Percentiles rank a stretch among this genome's conserved stretches.
These are phyloP conservation scores for Microdochium trichocladiopsis DNA, from an alignment of 2,329 filamentous ascomycete species.

Conservation along the genomic window DNA sequence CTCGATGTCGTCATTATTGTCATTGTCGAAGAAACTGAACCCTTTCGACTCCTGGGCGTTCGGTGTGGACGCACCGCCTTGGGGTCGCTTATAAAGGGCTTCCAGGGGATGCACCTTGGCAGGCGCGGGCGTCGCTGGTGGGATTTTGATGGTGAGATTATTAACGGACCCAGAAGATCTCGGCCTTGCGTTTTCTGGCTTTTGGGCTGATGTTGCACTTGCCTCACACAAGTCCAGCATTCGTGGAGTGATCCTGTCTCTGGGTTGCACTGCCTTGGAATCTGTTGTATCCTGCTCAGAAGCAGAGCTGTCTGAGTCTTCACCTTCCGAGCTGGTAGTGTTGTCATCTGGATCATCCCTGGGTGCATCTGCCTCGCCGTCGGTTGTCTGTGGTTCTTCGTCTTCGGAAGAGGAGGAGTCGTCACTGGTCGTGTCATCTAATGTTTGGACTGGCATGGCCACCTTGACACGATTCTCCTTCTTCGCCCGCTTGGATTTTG, in stretches of 20 bases:
- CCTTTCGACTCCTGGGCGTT: slow-evolving; percentile 40
- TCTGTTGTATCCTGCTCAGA: background rate
- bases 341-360: slow-evolving; percentile 12
- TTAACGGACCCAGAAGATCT: slow-evolving; percentile 43
- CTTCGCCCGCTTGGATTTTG: slow-evolving; percentile 2
- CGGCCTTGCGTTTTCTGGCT: slow-evolving; percentile 29
- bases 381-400: slow-evolving; percentile 18
- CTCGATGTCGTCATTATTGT: slow-evolving; percentile 37
- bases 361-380: slow-evolving; percentile 10
- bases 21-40: slow-evolving; percentile 72
- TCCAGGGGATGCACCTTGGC: slow-evolving; percentile 74
- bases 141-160: slow-evolving; percentile 49
- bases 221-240: slow-evolving; percentile 12
- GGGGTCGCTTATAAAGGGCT: slow-evolving; percentile 77
- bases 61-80: slow-evolving; percentile 31
- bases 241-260: slow-evolving; percentile 4
- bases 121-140: slow-evolving; percentile 34
- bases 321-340: background rate
- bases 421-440: slow-evolving; percentile 29
- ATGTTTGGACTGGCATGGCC: slow-evolving; percentile 12
- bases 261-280: no score
- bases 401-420: slow-evolving; percentile 27
- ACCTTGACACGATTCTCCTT: background rate
- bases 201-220: slow-evolving; percentile 6
- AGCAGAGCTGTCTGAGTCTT: slow-evolving; percentile 11